These are phyloP conservation scores for Angophora floribunda DNA, from an alignment of 345 rosid genomes.

Conservation along the genomic window DNA sequence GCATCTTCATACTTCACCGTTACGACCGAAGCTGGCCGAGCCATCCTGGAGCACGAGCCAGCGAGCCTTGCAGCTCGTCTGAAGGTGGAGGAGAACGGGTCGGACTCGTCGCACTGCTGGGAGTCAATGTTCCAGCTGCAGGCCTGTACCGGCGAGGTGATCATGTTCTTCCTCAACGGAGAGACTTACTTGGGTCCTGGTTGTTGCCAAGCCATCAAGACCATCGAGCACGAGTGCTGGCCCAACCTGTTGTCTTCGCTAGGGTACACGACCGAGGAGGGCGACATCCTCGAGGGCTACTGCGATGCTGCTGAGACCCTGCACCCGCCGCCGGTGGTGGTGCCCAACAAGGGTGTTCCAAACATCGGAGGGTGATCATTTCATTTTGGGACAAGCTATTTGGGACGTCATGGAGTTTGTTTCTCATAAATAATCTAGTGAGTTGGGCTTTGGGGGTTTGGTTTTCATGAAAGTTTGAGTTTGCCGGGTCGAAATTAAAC, in stretches of 20 bases:
- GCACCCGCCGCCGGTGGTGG: neutral
- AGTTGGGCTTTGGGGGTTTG: neutral
- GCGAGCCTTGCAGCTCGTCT: slow-evolving; percentile 14
- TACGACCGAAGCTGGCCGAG: neutral
- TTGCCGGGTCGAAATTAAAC: neutral
- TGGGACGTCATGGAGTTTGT: neutral
- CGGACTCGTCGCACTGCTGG: slow-evolving; percentile 51
- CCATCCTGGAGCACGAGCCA: neutral
- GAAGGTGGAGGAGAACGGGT: slow-evolving; percentile 32
- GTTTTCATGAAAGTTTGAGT: neutral
- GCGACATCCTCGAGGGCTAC: slow-evolving; percentile 59
- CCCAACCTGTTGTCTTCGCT: slow-evolving; percentile 45
- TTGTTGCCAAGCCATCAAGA: slow-evolving; percentile 59
- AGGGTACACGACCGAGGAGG: slow-evolving; percentile 62
- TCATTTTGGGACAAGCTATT: neutral
- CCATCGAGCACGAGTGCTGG: slow-evolving; percentile 47
- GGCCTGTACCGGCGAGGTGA: slow-evolving; percentile 66
- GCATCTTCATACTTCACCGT: neutral
- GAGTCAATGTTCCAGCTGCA: slow-evolving; percentile 64
- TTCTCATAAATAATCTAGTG: neutral
- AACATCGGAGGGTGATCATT: neutral
- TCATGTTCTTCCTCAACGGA: slow-evolving; percentile 67
- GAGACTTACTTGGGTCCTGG: slow-evolving; percentile 51
- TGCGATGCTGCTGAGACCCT: slow-evolving; percentile 17
- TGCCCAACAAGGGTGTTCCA: neutral